These are phyloP conservation scores for Citrus maxima DNA, from an alignment of 345 rosid genomes.

Conservation along the genomic window DNA sequence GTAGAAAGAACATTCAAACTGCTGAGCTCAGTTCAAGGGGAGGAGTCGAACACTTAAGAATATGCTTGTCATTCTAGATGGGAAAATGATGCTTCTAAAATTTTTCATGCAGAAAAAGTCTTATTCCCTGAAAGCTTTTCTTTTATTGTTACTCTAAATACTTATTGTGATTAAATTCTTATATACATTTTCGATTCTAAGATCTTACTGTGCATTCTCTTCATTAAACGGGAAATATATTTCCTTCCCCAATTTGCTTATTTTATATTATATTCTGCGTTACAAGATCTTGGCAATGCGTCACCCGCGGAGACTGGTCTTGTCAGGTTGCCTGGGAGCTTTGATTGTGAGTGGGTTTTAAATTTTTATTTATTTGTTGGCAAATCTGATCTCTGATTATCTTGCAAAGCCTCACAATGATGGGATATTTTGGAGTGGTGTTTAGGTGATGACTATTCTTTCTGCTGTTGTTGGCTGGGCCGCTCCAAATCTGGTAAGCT, in stretches of 20 bases:
- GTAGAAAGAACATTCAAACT: neutral
- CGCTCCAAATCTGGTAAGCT: slow-evolving; percentile 87
- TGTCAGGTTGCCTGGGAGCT: slow-evolving; percentile 80
- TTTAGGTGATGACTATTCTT: slow-evolving; percentile 86
- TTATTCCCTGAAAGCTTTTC: neutral
- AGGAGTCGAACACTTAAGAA: neutral
- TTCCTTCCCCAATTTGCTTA: neutral
- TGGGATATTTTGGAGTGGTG: slow-evolving; percentile 9
- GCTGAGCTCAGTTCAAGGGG: neutral
- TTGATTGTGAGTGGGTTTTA: slow-evolving; percentile 50
- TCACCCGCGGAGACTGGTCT: slow-evolving; percentile 91
- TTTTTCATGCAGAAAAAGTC: neutral
- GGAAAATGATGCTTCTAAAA: neutral
- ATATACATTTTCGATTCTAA: neutral
- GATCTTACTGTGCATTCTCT: neutral
- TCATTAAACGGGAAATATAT: neutral
- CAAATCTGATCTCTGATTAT: slow-evolving; percentile 4
- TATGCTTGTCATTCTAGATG: neutral
- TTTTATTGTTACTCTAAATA: neutral
- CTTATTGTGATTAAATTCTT: neutral
- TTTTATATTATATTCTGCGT: slow-evolving; percentile 18
- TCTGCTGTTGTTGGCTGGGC: slow-evolving; percentile 89
- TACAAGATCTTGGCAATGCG: slow-evolving; percentile 96
- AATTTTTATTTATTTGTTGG: neutral
- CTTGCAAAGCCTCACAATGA: neutral